Base-by-base conservation (phyloP, 768 basidiomycete genomes). In the Cystobasidium onofrii region DNA sequence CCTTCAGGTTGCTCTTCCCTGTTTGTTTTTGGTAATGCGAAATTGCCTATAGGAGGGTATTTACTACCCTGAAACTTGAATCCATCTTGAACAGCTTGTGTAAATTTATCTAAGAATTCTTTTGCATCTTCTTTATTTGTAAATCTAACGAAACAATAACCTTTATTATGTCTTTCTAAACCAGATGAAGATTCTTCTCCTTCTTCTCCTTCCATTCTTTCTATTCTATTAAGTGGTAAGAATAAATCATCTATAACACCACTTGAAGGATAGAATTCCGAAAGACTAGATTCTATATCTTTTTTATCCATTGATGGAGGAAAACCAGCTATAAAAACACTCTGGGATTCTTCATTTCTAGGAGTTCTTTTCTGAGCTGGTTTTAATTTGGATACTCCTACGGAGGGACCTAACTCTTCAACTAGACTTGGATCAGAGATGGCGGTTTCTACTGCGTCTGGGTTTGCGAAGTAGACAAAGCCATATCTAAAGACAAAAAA, bases 391-490 rank as follows among this genome's bases (percentile, higher is more conserved):
- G 46, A 50, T 50, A 50, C 46, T 7, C 46, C 46, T 3, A 50
- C n/a, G 9, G 46, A 12, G 4, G 12, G 46, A 17, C 46, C 46
- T 20, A 50, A n/a, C n/a, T 50, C 46, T 7, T 20, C n/a, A 20
- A 50, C n/a, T 15, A 50, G 46, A 20, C 9, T 50, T 9, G 46
- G 46, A n/a, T 50, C 46, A 17, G 46, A 50, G 46, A 50, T 86
- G 1, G 92, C 94, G 80, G 87, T 88, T 83, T 88, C 89, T 15
- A 94, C 90, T 66, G 85, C 82, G 29, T 87, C 89, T 29, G 90
- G 79, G 78, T 88, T 87, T 77, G 87, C 86, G 81, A 93, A 94
- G 81, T 95, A 91, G 78, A 97, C 90, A 81, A 96, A 96, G 31
- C 88, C 94, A 81, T 93, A 96, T 78, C 94, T 67, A 44, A 13